These are phyloP conservation scores for Omphalotus guepiniiformis DNA, from an alignment of 768 basidiomycete species.

Conservation along the genomic window DNA sequence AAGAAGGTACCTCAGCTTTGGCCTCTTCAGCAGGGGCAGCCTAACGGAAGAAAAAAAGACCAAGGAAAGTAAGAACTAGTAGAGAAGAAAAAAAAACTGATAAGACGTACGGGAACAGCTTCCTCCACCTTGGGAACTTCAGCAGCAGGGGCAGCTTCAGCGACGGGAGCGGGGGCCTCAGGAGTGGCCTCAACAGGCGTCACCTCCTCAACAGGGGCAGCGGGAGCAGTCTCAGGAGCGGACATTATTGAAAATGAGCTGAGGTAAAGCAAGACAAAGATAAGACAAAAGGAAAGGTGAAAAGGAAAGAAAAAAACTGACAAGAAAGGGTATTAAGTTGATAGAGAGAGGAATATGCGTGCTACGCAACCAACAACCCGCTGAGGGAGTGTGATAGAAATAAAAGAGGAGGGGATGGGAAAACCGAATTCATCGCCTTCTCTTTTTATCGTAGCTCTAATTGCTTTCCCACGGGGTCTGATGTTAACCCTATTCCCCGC, in stretches of 20 bases:
- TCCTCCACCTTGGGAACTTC: constrained; percentile 42
- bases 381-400: constrained; percentile 49
- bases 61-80: constrained; percentile 4
- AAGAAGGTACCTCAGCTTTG: constrained; percentile 32
- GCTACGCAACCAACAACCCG: constrained; percentile 50
- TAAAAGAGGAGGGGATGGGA: constrained; percentile 50
- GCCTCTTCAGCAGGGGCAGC: constrained; percentile 40
- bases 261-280: constrained; percentile 19
- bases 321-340: constrained; percentile 53
- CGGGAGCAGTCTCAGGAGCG: constrained; percentile 56
- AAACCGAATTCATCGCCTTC: constrained; percentile 31
- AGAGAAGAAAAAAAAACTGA: constrained; percentile 9
- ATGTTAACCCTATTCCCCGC: constrained; percentile 19
- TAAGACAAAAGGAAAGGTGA: constrained; percentile 12
- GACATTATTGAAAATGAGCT: constrained; percentile 82
- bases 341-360: constrained; percentile 57
- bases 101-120: constrained; percentile 29
- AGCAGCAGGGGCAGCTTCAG: constrained; percentile 28
- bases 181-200: constrained; percentile 43
- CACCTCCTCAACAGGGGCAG: constrained; percentile 48
- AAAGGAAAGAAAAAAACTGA: constrained; percentile 25
- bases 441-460: constrained; percentile 28
- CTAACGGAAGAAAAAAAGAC: constrained; percentile 16
- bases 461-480: constrained; percentile 37
- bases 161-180: constrained; percentile 29